Base-by-base conservation (phyloP, 2,329 filamentous ascomycete species). In the Pestalotiopsis sp. region DNA sequence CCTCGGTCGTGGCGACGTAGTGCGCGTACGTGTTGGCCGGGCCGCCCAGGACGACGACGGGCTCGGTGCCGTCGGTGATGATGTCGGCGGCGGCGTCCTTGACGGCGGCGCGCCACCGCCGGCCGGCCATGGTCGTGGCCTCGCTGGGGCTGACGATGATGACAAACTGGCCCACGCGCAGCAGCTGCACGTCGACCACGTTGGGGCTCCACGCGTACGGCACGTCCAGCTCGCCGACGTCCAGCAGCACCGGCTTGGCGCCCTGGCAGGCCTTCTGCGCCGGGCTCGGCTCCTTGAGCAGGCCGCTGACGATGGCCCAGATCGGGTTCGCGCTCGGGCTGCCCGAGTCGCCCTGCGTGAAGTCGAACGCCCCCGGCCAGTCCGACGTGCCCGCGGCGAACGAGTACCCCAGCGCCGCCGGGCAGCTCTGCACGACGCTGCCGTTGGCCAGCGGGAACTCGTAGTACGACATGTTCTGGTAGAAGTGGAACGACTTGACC, bases 341-440 rank as follows among this genome's bases (percentile, higher is more conserved):
- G 31, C 91, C 90, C 0, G 91, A 91, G 75, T 93, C 89, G 72
- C 90, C 93, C 78, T 98, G 95, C 17, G 92, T 94, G 77, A 97
- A 97, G 81, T 97, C 95, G 75, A 97, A 96, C 0, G 89, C 89
- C 2, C 95, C 95, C 0, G 95, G 94, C 0, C 95, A 93, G 75
- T 98, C 95, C 0, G 93, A 93, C 0, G 95, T 98, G 23, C 95
- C 95, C 3, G 92, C 95, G 0, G 94, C 94, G 76, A 98, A 98
- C 0, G 92, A 94, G 77, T 95, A 95, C 3, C 95, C 95, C 67
- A 98, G 83, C 0, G 94, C 94, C 0, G 94, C 94, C 17, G 94
- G 91, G 75, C 95, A 97, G 0, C 94, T 97, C 52, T 84, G 85
- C 23, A 91, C 92, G 62, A 84, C 81, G 1, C 89, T 90, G 66